These are phyloP conservation scores for Tephrocybe sp. DNA, from an alignment of 768 basidiomycete genomes.

Conservation along the genomic window DNA sequence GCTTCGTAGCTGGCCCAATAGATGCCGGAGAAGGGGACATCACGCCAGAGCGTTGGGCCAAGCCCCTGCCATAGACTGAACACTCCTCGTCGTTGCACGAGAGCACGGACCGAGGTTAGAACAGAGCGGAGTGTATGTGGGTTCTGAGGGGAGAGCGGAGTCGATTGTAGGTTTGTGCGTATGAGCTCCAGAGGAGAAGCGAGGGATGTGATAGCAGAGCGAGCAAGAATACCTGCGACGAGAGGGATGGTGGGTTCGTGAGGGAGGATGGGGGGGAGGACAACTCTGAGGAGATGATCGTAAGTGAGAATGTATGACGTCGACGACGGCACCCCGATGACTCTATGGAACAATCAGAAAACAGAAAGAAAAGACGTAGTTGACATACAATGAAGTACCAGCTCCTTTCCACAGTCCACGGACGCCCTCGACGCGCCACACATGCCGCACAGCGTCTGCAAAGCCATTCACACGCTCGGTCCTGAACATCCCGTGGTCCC, in stretches of 20 bases:
- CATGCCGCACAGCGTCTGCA: slow-evolving; percentile 78
- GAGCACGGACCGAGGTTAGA: slow-evolving; percentile 54
- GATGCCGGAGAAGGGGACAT: slow-evolving; percentile 95
- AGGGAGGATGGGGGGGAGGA: slow-evolving; percentile 63
- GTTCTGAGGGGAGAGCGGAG: slow-evolving; percentile 64
- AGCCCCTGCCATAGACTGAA: slow-evolving; percentile 87
- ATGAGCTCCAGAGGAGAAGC: slow-evolving; percentile 90
- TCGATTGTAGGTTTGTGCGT: slow-evolving; percentile 91
- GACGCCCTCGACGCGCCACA: slow-evolving; percentile 78
- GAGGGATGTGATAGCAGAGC: slow-evolving; percentile 75
- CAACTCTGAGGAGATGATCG: slow-evolving; percentile 73
- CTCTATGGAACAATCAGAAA: slow-evolving; percentile 38
- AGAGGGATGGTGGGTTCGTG: slow-evolving; percentile 62
- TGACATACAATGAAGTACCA: slow-evolving; percentile 82
- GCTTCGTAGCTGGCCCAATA: slow-evolving; percentile 97
- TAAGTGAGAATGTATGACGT: slow-evolving; percentile 96
- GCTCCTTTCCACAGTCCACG: slow-evolving; percentile 94
- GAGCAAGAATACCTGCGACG: slow-evolving; percentile 77
- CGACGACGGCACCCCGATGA: slow-evolving; percentile 90
- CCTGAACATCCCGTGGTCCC: slow-evolving; percentile 70
- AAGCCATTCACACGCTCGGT: slow-evolving; percentile 82
- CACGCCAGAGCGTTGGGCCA: slow-evolving; percentile 91
- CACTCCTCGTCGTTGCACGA: slow-evolving; percentile 66
- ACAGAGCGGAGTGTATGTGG: slow-evolving; percentile 81
- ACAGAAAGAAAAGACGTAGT: neutral